Percentiles rank a stretch among this genome's conserved stretches.
These are phyloP conservation scores for Silene latifolia DNA, from an alignment of 148 eudicot species.

Conservation along the genomic window DNA sequence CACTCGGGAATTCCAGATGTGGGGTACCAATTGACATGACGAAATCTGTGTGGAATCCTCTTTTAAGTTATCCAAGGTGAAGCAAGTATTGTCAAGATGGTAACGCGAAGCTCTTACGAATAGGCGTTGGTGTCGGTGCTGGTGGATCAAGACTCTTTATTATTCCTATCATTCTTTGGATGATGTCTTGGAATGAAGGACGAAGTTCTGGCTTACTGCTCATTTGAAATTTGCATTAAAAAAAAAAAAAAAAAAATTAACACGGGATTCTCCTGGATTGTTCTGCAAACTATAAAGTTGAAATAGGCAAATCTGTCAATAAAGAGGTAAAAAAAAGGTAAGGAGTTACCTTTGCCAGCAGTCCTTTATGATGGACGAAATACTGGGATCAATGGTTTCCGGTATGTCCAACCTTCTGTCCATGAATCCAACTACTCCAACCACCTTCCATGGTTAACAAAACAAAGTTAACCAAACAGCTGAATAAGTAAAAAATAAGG, in stretches of 20 bases:
- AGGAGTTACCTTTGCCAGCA: slow-evolving; percentile 70
- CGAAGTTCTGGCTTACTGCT: slow-evolving; percentile 62
- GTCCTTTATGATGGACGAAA: slow-evolving; percentile 54
- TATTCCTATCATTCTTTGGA: slow-evolving; percentile 46
- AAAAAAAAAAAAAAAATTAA: too few species aligned
- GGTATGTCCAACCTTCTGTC: slow-evolving; percentile 73
- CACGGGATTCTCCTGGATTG: neutral
- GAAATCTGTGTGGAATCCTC: neutral
- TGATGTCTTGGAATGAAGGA: slow-evolving; percentile 65
- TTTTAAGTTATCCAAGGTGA: neutral
- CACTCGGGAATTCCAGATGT: too few species aligned
- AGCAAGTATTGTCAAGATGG: neutral
- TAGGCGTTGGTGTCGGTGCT: slow-evolving; percentile 17
- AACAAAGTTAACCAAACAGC: neutral
- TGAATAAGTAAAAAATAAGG: neutral
- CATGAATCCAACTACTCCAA: slow-evolving; percentile 86
- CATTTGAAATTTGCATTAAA: neutral
- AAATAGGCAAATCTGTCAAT: neutral
- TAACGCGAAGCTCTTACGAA: slow-evolving; percentile 18
- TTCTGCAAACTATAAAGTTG: neutral
- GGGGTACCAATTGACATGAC: neutral
- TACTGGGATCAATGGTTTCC: slow-evolving; percentile 50
- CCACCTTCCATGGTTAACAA: slow-evolving; percentile 44
- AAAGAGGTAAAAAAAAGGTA: too few species aligned
- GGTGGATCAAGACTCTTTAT: slow-evolving; percentile 29